A percentile compares a stretch with the other conserved stretches of the same genome.
These are phyloP conservation scores for Irpex sp. DNA, from an alignment of 1,284 basidiomycete genomes.

Conservation along the genomic window DNA sequence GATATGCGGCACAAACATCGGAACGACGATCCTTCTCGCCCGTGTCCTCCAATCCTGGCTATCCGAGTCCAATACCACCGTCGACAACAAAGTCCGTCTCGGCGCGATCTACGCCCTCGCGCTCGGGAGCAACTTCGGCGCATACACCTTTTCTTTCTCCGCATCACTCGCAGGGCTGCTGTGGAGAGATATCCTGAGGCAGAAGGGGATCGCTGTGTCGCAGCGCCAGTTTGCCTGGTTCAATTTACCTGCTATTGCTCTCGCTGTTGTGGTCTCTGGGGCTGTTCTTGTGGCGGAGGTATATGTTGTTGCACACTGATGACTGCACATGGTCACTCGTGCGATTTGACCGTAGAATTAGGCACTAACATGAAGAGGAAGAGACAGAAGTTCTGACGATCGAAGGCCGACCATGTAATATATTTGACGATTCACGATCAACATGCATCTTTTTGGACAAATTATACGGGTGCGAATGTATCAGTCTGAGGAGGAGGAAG, in stretches of 20 bases:
- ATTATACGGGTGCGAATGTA: too few relatives aligned
- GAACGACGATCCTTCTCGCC: slow-evolving; percentile 88
- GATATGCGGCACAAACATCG: slow-evolving; percentile 92
- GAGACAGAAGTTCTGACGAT: too few relatives aligned
- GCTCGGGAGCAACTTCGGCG: slow-evolving; percentile 87
- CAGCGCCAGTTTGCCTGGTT: slow-evolving; percentile 69
- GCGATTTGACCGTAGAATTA: neutral
- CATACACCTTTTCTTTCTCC: slow-evolving; percentile 88
- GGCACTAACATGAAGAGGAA: too few relatives aligned
- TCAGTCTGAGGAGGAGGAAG: too few relatives aligned
- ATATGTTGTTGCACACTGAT: slow-evolving; percentile 10
- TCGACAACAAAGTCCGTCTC: slow-evolving; percentile 29
- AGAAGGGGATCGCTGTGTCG: slow-evolving; percentile 75
- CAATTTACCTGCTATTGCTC: slow-evolving; percentile 46
- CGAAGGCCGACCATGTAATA: too few relatives aligned
- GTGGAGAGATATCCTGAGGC: slow-evolving; percentile 77
- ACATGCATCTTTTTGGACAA: too few relatives aligned
- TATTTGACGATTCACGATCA: too few relatives aligned
- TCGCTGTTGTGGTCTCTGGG: slow-evolving; percentile 25
- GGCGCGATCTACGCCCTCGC: slow-evolving; percentile 63
- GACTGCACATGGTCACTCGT: too few relatives aligned
- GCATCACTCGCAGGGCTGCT: slow-evolving; percentile 89
- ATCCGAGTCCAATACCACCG: slow-evolving; percentile 11
- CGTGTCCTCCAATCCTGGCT: slow-evolving; percentile 48
- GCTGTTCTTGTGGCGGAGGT: slow-evolving; percentile 29